These are phyloP conservation scores for Cercospora sojina DNA, from an alignment of 2,329 filamentous ascomycete genomes.

Conservation along the genomic window DNA sequence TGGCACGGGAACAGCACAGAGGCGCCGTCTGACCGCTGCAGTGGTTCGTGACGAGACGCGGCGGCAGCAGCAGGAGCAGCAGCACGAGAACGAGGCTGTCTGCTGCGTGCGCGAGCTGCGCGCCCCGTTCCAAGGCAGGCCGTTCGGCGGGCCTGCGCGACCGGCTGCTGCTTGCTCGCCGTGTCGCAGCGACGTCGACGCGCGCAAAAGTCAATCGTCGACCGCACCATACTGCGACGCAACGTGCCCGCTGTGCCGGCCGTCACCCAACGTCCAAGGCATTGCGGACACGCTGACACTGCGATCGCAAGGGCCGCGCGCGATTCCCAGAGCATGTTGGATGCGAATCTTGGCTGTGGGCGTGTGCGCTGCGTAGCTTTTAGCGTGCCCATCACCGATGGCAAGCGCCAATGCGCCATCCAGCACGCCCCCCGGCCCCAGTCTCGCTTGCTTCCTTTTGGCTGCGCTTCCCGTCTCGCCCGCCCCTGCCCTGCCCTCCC, in stretches of 20 bases:
- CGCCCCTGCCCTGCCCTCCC: neutral
- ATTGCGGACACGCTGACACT: neutral
- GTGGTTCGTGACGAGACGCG: conserved; percentile 1
- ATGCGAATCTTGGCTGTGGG: neutral
- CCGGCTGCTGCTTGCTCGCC: conserved; percentile 5
- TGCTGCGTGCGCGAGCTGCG: neutral
- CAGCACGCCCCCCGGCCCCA: neutral
- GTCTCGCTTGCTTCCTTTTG: conserved; percentile 5
- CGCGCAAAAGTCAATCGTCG: neutral
- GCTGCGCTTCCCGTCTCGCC: neutral
- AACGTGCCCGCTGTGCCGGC: neutral
- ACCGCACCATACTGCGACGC: neutral
- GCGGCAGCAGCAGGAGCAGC: neutral
- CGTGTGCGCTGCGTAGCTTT: neutral
- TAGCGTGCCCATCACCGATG: neutral
- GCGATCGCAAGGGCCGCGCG: conserved; percentile 6
- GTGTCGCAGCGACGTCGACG: neutral
- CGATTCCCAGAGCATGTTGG: neutral
- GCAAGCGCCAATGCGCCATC: neutral
- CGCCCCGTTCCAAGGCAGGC: neutral
- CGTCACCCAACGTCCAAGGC: too few species aligned
- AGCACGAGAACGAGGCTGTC: neutral
- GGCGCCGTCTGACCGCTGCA: conserved; percentile 7
- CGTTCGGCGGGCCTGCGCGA: neutral
- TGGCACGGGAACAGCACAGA: neutral